A percentile compares a stretch with the other conserved stretches of the same genome.
Conservation (phyloP, 148 eudicot genomes). For the Persicaria tinctoria region DNA sequence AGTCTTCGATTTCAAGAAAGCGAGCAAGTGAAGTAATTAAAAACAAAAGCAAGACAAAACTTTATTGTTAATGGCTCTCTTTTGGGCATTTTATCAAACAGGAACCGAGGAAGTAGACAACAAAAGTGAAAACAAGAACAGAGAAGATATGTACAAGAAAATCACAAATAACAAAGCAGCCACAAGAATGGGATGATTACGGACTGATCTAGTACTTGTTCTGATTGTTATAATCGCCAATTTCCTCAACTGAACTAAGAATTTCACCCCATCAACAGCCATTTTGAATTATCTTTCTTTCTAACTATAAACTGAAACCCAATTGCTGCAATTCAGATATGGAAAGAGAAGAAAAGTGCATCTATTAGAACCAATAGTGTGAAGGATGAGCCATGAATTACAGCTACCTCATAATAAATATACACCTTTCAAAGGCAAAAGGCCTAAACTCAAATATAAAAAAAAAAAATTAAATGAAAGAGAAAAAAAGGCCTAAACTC, state of each 20-base stretch:
- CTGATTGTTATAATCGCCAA: constrained; percentile 27
- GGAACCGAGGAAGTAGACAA: constrained; percentile 64
- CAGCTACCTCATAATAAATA: not conserved
- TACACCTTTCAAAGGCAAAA: not conserved
- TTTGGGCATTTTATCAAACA: too few relatives aligned
- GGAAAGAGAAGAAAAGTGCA: not conserved
- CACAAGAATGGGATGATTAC: constrained; percentile 53
- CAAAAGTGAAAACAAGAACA: constrained; percentile 49
- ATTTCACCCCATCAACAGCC: constrained; percentile 30
- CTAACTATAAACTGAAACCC: not conserved
- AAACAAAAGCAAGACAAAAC: too few relatives aligned
- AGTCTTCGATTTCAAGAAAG: too few relatives aligned
- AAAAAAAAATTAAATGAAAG: too few relatives aligned
- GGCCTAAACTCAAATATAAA: too few relatives aligned
- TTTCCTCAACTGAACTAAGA: constrained; percentile 36
- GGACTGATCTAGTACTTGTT: constrained; percentile 43
- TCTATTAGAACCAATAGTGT: not conserved
- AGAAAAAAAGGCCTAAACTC: too few relatives aligned
- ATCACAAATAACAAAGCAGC: constrained; percentile 36
- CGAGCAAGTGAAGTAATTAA: too few relatives aligned
- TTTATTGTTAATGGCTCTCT: too few relatives aligned
- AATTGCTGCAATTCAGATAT: constrained; percentile 9
- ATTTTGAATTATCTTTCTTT: constrained; percentile 14
- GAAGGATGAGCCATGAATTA: not conserved
- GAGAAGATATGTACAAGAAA: constrained; percentile 46